Evolutionary conservation across 2,329 filamentous ascomycete genomes (phyloP).

Genomic region (Leptodontidium sp.): DNA sequence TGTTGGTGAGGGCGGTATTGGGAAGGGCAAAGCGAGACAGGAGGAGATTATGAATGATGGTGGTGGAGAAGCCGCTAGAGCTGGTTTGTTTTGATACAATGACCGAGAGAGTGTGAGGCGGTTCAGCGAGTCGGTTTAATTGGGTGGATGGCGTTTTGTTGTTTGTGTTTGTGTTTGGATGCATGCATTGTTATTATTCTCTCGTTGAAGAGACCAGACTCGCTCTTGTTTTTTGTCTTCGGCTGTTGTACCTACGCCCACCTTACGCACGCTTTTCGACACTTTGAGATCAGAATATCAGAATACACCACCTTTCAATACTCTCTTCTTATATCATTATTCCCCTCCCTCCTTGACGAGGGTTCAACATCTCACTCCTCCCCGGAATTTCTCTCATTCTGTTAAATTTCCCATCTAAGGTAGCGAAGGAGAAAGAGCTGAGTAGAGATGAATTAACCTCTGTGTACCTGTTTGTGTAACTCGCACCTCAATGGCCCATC

Average conservation of each 20-base stretch:
- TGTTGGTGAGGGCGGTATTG: slow-evolving; percentile 80
- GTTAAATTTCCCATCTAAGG: no score
- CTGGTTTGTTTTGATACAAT: slow-evolving; percentile 53
- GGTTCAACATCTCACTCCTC: no score
- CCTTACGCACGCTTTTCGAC: no score
- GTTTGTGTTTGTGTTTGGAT: slow-evolving; percentile 2
- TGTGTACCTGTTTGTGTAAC: no score
- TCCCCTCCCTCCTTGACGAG: no score
- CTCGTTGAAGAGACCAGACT: background rate
- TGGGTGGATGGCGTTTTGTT: background rate
- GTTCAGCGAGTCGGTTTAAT: slow-evolving; percentile 13
- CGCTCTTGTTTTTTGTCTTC: background rate
- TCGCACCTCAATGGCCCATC: no score
- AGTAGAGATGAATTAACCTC: no score
- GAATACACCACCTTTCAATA: no score
- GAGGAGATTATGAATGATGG: slow-evolving; percentile 64
- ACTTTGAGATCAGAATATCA: no score
- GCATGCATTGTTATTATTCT: background rate
- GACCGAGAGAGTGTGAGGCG: background rate
- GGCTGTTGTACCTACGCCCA: background rate
- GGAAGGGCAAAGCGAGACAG: slow-evolving; percentile 67
- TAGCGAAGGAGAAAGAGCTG: no score
- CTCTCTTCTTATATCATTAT: no score
- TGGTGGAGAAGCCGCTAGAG: slow-evolving; percentile 66
- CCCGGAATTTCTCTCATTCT: no score